These are phyloP conservation scores for Magnolia changhungtana DNA, from an alignment of 164 flowering plant species.

Conservation along the genomic window DNA sequence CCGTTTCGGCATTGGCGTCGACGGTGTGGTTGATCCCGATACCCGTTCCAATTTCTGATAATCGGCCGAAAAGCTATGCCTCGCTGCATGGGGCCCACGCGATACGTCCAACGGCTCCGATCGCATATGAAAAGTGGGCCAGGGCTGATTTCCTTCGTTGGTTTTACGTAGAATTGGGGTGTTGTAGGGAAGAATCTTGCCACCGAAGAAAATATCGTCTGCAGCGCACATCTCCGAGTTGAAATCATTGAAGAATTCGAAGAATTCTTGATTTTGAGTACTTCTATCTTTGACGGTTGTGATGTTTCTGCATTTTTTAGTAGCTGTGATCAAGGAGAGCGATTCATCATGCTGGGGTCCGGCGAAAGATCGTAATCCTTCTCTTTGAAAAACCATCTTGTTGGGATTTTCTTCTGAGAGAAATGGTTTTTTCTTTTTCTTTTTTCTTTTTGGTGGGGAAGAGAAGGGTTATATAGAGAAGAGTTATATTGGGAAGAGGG, in stretches of 20 bases:
- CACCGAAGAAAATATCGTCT: slow-evolving; percentile 53
- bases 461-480: neutral
- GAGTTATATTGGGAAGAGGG: neutral
- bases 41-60: slow-evolving; percentile 3
- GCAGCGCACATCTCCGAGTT: slow-evolving; percentile 41
- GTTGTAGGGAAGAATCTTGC: slow-evolving; percentile 43
- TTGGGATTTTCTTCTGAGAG: no score
- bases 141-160: neutral
- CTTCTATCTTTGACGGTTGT: slow-evolving; percentile 17
- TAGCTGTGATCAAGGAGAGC: neutral
- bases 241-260: slow-evolving; percentile 45
- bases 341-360: neutral
- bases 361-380: neutral
- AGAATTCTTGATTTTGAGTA: slow-evolving; percentile 31
- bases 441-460: neutral
- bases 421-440: neutral
- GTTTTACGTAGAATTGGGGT: neutral
- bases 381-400: neutral
- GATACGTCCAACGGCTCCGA: neutral
- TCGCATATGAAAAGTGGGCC: neutral
- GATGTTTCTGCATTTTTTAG: neutral
- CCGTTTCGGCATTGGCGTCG: neutral
- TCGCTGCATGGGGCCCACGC: neutral
- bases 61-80: neutral
- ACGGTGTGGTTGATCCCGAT: neutral